Conservation (phyloP, 495 filamentous ascomycete species). For the Aspergillus asperescens region DNA sequence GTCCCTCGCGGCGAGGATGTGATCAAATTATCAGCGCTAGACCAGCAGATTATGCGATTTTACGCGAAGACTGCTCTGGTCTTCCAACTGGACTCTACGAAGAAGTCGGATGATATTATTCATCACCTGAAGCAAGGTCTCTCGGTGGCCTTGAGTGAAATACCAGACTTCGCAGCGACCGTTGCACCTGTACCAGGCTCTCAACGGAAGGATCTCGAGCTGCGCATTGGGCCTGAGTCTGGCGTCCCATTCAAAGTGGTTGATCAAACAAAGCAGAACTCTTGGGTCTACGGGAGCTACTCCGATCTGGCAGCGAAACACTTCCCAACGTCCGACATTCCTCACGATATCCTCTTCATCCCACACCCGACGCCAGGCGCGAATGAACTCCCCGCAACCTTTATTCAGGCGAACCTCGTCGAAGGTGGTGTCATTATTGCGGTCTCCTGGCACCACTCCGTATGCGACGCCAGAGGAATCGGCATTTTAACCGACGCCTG, state of each 20-base stretch:
- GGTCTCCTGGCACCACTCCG: conserved; percentile 6
- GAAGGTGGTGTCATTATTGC: conserved; percentile 5
- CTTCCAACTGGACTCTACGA: neutral
- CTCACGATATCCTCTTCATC: conserved; percentile 9
- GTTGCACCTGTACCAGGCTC: conserved; percentile 4
- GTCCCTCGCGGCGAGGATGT: conserved; percentile 10
- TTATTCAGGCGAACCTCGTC: conserved; percentile 6
- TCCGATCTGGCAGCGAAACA: conserved; percentile 3
- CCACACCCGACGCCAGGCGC: neutral
- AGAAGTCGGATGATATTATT: neutral
- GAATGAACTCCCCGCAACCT: neutral
- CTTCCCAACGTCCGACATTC: conserved; percentile 8
- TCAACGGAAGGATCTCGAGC: conserved; percentile 6
- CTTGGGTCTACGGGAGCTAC: conserved; percentile 10
- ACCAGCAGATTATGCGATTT: conserved; percentile 9
- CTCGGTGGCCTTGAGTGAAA: conserved; percentile 5
- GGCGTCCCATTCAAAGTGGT: conserved; percentile 7
- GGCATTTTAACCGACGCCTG: conserved; percentile 4
- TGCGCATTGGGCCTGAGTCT: conserved; percentile 4
- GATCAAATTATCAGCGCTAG: conserved; percentile 11
- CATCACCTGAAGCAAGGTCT: conserved; percentile 8
- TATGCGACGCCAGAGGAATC: conserved; percentile 5
- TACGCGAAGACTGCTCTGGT: conserved; percentile 2
- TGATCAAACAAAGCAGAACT: conserved; percentile 1
- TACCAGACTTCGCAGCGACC: conserved; percentile 8